Evolutionary conservation across 345 rosid genomes (phyloP), one percentile per base, ranked within the genome.

Genomic region (Anastatica hierochuntica): DNA sequence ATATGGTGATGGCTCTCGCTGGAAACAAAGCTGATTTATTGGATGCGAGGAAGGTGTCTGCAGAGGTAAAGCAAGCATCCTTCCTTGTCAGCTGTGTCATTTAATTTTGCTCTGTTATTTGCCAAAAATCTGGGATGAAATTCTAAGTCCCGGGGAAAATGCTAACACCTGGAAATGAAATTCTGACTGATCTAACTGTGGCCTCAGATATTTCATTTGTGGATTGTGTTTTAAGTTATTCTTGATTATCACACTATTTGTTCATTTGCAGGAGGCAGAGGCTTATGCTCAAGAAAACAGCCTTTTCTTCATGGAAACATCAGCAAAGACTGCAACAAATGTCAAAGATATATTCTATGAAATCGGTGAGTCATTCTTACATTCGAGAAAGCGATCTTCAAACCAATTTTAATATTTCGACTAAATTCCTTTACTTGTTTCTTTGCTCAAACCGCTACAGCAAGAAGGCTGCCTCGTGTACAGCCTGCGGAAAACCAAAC

Each of bases 291-390:
- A 72, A 72, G 95, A 83, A 70, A 79, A 77, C 68, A 79, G 79
- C 63, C 82, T 86, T 42, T 77, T 86, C 82, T 86, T 86, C 71
- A 71, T 83, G 78, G 95, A 86, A 69, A 77, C 92, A 48, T 86
- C 95, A 27, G 95, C 95, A 1, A 86, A 86, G 70, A 71, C 82
- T 6, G 84, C 95, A 14, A 54, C 62, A 8, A 86, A 86, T 60
- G 95, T 81, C 64, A 83, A 83, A 67, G 85, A 81, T 56, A 73
- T 86, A 56, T 86, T 86, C 43, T 76, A 80, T 57, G 88, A 86
- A 73, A 83, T 86, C 43, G 95, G 95, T 86, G 10, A 67, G 72
- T 33, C 51, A 33, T 45, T 58, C 43, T 66, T 20, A 45, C 38
- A 58, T 40, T 15, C 50, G 8, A 46, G 49, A 34, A 8, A 53